These are phyloP conservation scores for Sugiyamaella marilandica DNA, from an alignment of 805 yeast genomes.

Conservation along the genomic window DNA sequence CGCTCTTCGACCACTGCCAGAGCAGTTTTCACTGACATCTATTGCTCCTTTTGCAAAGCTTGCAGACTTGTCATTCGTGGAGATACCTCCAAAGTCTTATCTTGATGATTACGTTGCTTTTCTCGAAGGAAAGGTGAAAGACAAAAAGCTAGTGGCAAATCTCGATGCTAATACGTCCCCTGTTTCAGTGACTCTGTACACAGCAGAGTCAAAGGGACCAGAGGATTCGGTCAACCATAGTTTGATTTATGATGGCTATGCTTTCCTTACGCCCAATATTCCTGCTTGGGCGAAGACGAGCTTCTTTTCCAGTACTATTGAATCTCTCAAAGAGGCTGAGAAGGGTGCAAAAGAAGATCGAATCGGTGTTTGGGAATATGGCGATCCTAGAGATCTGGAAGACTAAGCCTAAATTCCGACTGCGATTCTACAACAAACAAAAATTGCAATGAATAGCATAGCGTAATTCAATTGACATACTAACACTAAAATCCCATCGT, in stretches of 20 bases:
- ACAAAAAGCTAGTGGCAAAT: slow-evolving; percentile 51
- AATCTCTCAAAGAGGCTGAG: slow-evolving; percentile 42
- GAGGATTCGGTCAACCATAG: slow-evolving; percentile 56
- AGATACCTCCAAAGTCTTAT: slow-evolving; percentile 61
- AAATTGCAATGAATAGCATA: too few relatives aligned
- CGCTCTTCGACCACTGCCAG: slow-evolving; percentile 50
- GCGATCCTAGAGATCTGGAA: slow-evolving; percentile 57
- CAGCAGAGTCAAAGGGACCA: slow-evolving; percentile 50
- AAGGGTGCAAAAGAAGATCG: slow-evolving; percentile 45
- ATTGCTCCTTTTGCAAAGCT: slow-evolving; percentile 53
- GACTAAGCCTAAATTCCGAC: slow-evolving; percentile 29
- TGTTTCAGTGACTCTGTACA: slow-evolving; percentile 46
- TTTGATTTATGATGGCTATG: slow-evolving; percentile 56
- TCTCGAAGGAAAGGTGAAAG: slow-evolving; percentile 50
- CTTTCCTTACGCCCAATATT: slow-evolving; percentile 40
- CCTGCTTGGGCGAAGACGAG: slow-evolving; percentile 33
- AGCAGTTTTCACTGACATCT: slow-evolving; percentile 39
- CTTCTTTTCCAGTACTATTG: slow-evolving; percentile 35
- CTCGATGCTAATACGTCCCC: slow-evolving; percentile 36
- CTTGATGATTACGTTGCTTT: slow-evolving; percentile 49
- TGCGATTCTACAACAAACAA: too few relatives aligned
- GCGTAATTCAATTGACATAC: too few relatives aligned
- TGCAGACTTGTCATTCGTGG: slow-evolving; percentile 49
- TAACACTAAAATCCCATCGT: too few relatives aligned
- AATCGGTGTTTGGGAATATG: slow-evolving; percentile 70